Evolutionary conservation across 2,329 filamentous ascomycete genomes (phyloP).

Genomic region (Fusarium heterosporum): DNA sequence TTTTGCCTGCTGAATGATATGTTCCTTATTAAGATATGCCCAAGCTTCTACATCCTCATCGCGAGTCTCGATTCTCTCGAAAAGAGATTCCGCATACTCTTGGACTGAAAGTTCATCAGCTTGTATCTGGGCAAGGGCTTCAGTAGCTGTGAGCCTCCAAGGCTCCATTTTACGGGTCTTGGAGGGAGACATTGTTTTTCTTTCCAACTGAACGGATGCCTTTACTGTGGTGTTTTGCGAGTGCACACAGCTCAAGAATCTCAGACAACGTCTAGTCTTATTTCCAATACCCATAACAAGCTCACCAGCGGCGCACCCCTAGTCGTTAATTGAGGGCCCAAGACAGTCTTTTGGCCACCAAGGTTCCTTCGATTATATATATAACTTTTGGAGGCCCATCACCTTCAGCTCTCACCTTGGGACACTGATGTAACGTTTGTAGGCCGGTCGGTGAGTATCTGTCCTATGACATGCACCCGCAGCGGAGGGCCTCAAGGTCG

Average conservation of each 20-base stretch:
- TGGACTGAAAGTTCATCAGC: conserved; percentile 61
- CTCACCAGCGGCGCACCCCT: not conserved
- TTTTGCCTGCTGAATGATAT: conserved; percentile 62
- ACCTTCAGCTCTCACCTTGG: not conserved
- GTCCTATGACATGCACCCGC: conserved; percentile 22
- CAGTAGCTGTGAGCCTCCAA: conserved; percentile 56
- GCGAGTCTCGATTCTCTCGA: conserved; percentile 58
- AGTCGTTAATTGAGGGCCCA: not conserved
- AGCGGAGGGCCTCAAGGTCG: conserved; percentile 21
- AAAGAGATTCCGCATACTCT: conserved; percentile 61
- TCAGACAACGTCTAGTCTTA: conserved; percentile 3
- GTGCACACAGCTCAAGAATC: not conserved
- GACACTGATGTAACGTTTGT: conserved; percentile 23
- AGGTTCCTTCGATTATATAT: conserved; percentile 1
- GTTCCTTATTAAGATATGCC: conserved; percentile 59
- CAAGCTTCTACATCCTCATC: conserved; percentile 63
- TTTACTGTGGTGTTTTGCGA: not conserved
- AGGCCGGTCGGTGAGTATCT: conserved; percentile 18
- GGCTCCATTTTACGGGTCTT: conserved; percentile 28
- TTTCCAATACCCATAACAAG: conserved; percentile 2
- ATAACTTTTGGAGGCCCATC: conserved; percentile 2
- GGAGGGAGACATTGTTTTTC: conserved; percentile 21
- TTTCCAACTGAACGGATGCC: not conserved
- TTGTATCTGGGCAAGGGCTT: conserved; percentile 55
- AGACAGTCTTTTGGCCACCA: not conserved